Evolutionary conservation across 1,284 basidiomycete species (phyloP), one percentile per base, ranked within the genome.

Genomic region (Cryptococcus sp.): DNA sequence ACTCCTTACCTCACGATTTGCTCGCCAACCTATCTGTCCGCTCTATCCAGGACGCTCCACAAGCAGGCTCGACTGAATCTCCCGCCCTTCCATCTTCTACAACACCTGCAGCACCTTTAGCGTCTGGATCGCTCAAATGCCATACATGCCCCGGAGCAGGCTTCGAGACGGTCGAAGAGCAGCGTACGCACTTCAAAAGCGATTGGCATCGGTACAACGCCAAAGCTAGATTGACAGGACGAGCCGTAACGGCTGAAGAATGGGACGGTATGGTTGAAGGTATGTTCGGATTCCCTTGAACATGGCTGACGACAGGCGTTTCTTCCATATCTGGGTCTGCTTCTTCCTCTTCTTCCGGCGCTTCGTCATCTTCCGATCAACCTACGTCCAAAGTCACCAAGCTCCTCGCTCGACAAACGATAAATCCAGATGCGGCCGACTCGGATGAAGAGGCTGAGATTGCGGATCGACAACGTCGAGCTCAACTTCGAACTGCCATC

Each of bases 171-270:
- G 80, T 94, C 2, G 81, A 87, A 25, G 85, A 87, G 47, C 91
- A 97, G 65, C 79, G 93, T 40, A 71, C 76, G 1, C 94, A 98
- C 72, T 97, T 90, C 69, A 84, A 85, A 62, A 89, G 88, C 24
- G 93, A 97, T 71, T 97, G 94, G 94, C 94, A 98, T 78, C 80
- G 92, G 46, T 97, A 95, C 75, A 98, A 98, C 66, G 87, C 93
- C 54, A 95, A 94, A 72, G 79, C 82, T 41, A 83, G 82, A 49
- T 73, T 91, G 81, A 83, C 47, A 42, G 61, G 58, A 19, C 55
- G 58, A 79, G 69, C 82, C 16, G 81, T 90, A 14, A 75, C 80
- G 0, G 87, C 89, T 60, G 66, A 78, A 22, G 79, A 83, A 31
- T 97, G 93, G 63, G 75, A 81, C 24, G 79, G 81, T 48, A 77